Conservation (phyloP, 495 filamentous ascomycete species). For the Xylaria telfairii region DNA sequence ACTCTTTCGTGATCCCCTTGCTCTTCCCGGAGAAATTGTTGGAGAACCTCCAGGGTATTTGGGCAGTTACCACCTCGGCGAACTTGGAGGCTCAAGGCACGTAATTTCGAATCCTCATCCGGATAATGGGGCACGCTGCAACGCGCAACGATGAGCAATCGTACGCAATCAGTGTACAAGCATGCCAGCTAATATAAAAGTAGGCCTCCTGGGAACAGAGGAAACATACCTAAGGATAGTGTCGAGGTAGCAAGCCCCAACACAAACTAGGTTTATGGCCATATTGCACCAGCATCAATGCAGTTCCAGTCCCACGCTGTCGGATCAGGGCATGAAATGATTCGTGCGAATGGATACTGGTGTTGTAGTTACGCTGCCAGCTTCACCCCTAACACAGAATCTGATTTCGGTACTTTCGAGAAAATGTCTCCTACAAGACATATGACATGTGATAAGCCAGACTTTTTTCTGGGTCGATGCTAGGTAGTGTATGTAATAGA, state of each 20-base stretch:
- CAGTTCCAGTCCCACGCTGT: conserved; percentile 17
- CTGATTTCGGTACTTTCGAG: conserved; percentile 9
- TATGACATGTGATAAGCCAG: background rate
- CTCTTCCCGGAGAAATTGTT: conserved; percentile 57
- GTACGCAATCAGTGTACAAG: background rate
- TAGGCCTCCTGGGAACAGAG: conserved; percentile 26
- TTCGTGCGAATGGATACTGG: background rate
- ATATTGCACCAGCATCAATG: conserved; percentile 8
- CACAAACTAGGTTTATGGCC: conserved; percentile 58
- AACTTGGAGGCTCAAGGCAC: conserved; percentile 62
- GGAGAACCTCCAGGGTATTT: conserved; percentile 72
- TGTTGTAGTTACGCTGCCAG: background rate
- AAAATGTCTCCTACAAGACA: background rate
- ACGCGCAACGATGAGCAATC: conserved; percentile 25
- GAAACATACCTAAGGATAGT: conserved; percentile 67
- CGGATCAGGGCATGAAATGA: conserved; percentile 1
- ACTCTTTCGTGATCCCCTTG: conserved; percentile 13
- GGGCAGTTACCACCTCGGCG: conserved; percentile 75
- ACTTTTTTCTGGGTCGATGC: background rate
- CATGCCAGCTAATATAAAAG: conserved; percentile 28
- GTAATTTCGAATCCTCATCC: conserved; percentile 72
- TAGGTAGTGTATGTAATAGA: background rate
- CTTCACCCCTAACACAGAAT: background rate
- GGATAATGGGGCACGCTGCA: conserved; percentile 70
- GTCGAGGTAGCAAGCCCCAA: conserved; percentile 72